These are phyloP conservation scores for Rubia peregrina DNA, from an alignment of 305 asterid genomes.

Conservation along the genomic window DNA sequence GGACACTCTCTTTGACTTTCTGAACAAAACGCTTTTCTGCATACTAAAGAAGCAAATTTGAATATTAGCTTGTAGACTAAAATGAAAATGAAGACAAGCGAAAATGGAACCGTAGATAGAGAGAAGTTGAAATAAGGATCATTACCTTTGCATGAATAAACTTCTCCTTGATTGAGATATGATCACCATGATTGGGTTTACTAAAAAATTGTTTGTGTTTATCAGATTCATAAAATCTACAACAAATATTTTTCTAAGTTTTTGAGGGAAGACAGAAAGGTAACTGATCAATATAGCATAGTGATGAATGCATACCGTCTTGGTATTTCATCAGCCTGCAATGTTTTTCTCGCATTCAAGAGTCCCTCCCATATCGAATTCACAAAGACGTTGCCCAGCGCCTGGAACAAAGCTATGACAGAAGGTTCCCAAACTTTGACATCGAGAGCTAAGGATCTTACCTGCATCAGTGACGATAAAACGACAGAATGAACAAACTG, in stretches of 20 bases:
- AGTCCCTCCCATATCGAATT: constrained; percentile 95
- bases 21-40: constrained; percentile 66
- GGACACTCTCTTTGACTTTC: constrained; percentile 47
- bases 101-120: constrained; percentile 7
- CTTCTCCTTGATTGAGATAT: constrained; percentile 84
- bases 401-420: constrained; percentile 81
- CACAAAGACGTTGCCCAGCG: constrained; percentile 84
- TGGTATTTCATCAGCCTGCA: constrained; percentile 92
- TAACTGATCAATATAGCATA: constrained; percentile 11
- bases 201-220: constrained; percentile 55
- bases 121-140: constrained; percentile 20
- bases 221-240: constrained; percentile 62
- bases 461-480: constrained; percentile 41
- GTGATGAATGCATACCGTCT: constrained; percentile 43
- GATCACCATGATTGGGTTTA: constrained; percentile 72
- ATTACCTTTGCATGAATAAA: constrained; percentile 88
- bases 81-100: not conserved
- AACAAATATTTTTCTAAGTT: constrained; percentile 17
- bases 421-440: constrained; percentile 99
- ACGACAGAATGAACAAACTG: constrained; percentile 20
- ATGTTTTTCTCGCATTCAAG: constrained; percentile 63
- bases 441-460: constrained; percentile 95
- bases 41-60: constrained; percentile 44
- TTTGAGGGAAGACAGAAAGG: constrained; percentile 6
- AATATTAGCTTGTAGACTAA: not conserved